These are phyloP conservation scores for Daedaleopsis sinensis DNA, from an alignment of 768 basidiomycete species.

Conservation along the genomic window DNA sequence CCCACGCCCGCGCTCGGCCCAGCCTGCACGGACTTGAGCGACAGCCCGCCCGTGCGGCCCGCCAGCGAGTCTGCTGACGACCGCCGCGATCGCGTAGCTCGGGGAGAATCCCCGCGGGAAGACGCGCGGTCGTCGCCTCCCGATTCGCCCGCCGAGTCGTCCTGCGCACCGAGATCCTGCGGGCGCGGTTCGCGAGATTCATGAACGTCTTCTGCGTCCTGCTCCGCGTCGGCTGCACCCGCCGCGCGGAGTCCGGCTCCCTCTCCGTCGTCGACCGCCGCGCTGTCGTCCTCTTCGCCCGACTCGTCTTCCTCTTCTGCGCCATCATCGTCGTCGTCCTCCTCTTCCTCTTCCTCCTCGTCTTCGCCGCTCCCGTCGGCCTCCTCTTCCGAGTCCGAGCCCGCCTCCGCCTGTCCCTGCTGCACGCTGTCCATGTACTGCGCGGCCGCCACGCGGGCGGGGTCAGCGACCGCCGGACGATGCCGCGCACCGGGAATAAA, in stretches of 20 bases:
- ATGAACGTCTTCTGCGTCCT: constrained; percentile 19
- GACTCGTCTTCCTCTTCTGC: constrained; percentile 31
- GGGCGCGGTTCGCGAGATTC: constrained; percentile 13
- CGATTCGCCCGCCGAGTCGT: not conserved
- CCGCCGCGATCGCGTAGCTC: constrained; percentile 23
- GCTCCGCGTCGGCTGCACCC: constrained; percentile 28
- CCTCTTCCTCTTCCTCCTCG: constrained; percentile 42
- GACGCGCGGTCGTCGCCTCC: constrained; percentile 11
- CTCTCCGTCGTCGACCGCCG: constrained; percentile 22
- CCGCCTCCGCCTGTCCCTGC: constrained; percentile 26
- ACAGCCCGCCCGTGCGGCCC: constrained; percentile 46
- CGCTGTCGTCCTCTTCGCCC: constrained; percentile 15
- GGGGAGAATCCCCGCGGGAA: constrained; percentile 19
- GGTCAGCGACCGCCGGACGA: constrained; percentile 22
- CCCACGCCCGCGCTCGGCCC: constrained; percentile 3
- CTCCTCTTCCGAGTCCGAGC: constrained; percentile 15
- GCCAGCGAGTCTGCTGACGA: constrained; percentile 47
- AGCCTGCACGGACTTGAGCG: constrained; percentile 23
- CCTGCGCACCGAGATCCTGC: constrained; percentile 8
- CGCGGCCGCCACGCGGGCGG: constrained; percentile 11
- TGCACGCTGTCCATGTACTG: constrained; percentile 66
- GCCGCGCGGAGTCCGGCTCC: constrained; percentile 34
- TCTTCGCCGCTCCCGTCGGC: constrained; percentile 40
- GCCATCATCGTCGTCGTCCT: constrained; percentile 36
- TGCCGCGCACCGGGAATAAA: constrained; percentile 25